Percentiles rank a stretch among this genome's conserved stretches.
Evolutionary conservation across 2,329 filamentous ascomycete genomes (phyloP).

Genomic region (Apiospora hydei): DNA sequence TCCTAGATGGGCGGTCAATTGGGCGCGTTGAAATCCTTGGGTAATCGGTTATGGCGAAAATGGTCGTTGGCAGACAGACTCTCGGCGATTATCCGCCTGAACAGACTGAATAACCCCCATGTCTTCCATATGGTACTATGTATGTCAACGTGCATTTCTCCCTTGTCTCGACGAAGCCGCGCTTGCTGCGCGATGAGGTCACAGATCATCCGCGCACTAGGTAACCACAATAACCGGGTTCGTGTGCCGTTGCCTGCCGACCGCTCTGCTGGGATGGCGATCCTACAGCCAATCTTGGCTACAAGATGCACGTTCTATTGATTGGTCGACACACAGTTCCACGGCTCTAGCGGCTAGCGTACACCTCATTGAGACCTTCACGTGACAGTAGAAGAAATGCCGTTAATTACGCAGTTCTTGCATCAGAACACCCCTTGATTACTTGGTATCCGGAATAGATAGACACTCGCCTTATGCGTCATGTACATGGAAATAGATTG

Average conservation of each 20-base stretch:
- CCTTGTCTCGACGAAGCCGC: neutral
- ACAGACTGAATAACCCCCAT: neutral
- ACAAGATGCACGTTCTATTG: too few relatives aligned
- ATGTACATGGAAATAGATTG: neutral
- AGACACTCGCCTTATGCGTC: neutral
- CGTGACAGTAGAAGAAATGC: neutral
- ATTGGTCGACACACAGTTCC: neutral
- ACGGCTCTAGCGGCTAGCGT: too few relatives aligned
- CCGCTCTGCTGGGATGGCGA: neutral
- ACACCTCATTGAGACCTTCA: neutral
- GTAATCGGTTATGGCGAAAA: neutral
- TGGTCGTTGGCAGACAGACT: neutral
- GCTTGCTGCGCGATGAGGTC: conserved; percentile 21
- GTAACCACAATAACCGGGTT: neutral
- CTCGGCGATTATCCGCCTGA: neutral
- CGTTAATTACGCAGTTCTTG: neutral
- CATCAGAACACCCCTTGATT: neutral
- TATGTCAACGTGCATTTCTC: neutral
- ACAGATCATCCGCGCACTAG: neutral
- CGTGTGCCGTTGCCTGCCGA: neutral
- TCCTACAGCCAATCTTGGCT: neutral
- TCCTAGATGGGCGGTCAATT: neutral
- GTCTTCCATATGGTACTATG: neutral
- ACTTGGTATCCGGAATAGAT: neutral
- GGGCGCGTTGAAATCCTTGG: neutral